These are phyloP conservation scores for Ustilago hordei DNA, from an alignment of 1,284 basidiomycete genomes.

Conservation along the genomic window DNA sequence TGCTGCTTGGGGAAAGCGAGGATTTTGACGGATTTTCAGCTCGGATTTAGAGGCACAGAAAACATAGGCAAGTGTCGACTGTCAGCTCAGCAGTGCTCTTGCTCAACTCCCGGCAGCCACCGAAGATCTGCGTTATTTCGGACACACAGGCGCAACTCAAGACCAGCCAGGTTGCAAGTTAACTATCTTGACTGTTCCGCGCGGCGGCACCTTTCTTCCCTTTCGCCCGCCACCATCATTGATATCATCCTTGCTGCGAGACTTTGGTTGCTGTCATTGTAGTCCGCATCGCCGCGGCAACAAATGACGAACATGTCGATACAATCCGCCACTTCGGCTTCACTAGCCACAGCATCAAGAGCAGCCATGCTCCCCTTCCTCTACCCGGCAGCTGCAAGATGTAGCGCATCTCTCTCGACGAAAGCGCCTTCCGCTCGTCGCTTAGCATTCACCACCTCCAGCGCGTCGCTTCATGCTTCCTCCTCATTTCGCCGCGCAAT, in stretches of 20 bases:
- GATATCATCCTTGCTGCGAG: background rate
- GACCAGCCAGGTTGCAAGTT: conserved; percentile 4
- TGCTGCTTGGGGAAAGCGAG: background rate
- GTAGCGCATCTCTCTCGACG: conserved; percentile 11
- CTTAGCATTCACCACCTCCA: background rate
- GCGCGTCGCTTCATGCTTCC: conserved; percentile 12
- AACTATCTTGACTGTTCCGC: background rate
- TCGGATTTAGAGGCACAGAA: conserved; percentile 25
- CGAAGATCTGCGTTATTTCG: conserved; percentile 25
- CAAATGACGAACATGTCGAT: conserved; percentile 16
- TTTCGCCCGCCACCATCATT: conserved; percentile 8
- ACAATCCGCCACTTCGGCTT: conserved; percentile 11
- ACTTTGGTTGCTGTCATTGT: too few species aligned
- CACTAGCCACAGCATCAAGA: conserved; percentile 17
- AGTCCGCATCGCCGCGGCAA: too few species aligned
- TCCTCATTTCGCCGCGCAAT: conserved; percentile 14
- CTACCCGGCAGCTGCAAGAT: conserved; percentile 27
- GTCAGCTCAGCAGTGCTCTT: conserved; percentile 2
- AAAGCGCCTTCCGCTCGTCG: conserved; percentile 6
- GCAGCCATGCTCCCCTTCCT: conserved; percentile 38
- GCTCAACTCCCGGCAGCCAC: conserved; percentile 18
- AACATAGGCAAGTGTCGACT: background rate
- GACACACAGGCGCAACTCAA: background rate
- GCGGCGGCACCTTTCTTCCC: background rate
- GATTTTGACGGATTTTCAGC: conserved; percentile 7